phyloP scores from a whole-genome alignment of 2,329 filamentous ascomycete genomes.

The Xylaria hypoxylon region DNA sequence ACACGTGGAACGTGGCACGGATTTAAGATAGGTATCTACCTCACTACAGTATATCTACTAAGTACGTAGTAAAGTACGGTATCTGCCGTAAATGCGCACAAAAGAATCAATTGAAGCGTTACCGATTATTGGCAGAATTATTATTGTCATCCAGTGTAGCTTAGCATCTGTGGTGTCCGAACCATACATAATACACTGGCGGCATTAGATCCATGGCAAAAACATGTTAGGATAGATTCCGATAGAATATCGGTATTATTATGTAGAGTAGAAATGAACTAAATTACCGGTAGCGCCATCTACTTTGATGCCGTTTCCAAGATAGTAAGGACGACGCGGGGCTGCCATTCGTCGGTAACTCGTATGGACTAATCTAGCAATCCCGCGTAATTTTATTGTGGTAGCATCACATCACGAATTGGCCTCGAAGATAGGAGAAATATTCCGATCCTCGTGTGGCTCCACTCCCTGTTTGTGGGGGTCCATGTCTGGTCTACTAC shows the following conservation, averaged over 20 bases:
- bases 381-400: conserved; percentile 27
- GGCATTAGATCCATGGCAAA: not conserved
- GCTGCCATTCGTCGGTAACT: conserved; percentile 19
- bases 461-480: not conserved
- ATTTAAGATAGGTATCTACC: no score
- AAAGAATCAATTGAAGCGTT: no score
- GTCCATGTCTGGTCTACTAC: no score
- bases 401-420: conserved; percentile 21
- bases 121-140: no score
- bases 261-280: conserved; percentile 4
- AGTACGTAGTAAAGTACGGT: no score
- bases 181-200: not conserved
- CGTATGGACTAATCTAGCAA: conserved; percentile 15
- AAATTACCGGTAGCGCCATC: conserved; percentile 8
- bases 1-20: conserved; percentile 1
- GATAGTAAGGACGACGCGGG: conserved; percentile 4
- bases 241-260: conserved; percentile 11
- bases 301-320: not conserved
- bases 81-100: no score
- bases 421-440: conserved; percentile 19
- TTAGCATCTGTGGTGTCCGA: no score
- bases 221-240: conserved; percentile 18
- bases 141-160: no score
- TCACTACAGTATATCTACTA: no score
- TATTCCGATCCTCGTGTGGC: conserved; percentile 8